Percentiles rank a stretch among this genome's conserved stretches.
These are phyloP conservation scores for Globisporangium iwayamae DNA, from an alignment of 352 stramenopile species.

Conservation along the genomic window DNA sequence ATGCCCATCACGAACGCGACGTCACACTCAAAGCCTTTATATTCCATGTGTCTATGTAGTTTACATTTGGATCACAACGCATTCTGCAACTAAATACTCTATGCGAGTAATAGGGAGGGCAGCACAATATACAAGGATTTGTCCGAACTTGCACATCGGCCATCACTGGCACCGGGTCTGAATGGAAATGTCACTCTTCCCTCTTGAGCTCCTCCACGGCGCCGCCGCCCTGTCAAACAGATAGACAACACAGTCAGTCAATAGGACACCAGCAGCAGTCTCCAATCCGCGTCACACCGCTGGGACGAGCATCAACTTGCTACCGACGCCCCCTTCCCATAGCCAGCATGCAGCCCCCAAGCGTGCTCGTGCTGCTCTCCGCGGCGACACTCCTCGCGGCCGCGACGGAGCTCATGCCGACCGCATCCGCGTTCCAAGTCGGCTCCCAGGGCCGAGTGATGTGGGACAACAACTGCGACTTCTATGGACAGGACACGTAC, in stretches of 20 bases:
- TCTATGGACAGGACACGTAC: slow-evolving; percentile 27
- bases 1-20: slow-evolving; percentile 5
- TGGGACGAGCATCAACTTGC: slow-evolving; percentile 7
- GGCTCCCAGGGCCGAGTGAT: slow-evolving; percentile 27
- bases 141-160: slow-evolving; percentile 1
- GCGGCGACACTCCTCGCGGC: background rate
- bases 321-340: background rate
- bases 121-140: background rate
- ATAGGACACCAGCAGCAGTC: background rate
- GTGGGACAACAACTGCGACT: slow-evolving; percentile 48
- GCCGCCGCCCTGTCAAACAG: background rate
- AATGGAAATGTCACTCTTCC: slow-evolving; percentile 5
- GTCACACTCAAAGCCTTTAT: background rate
- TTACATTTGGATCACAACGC: no score
- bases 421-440: slow-evolving; percentile 1
- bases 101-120: background rate
- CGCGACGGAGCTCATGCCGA: background rate
- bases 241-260: background rate
- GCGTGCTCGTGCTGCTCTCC: background rate
- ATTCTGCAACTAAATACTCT: background rate
- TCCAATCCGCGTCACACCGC: background rate
- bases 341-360: slow-evolving; percentile 2
- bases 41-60: no score
- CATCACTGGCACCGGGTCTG: background rate
- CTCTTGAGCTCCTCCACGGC: background rate